phyloP scores from a whole-genome alignment of 768 basidiomycete genomes.

The Serendipita sp. region DNA sequence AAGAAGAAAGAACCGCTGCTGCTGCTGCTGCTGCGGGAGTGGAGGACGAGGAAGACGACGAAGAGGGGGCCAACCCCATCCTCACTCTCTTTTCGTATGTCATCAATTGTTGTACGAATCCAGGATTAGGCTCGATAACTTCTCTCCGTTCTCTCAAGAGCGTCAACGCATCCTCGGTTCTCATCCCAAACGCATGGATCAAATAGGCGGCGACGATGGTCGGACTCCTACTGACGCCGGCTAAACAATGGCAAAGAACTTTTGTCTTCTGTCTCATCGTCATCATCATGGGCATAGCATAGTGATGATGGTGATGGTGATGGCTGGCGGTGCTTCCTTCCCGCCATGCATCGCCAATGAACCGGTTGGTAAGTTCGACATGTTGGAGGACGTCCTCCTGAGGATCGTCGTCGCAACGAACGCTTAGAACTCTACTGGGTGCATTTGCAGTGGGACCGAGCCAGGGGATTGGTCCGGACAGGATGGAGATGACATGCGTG shows the following conservation, averaged over 20 bases:
- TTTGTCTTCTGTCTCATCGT: conserved; percentile 5
- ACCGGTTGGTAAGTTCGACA: neutral
- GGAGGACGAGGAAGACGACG: neutral
- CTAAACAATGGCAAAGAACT: conserved; percentile 31
- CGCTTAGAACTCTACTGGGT: neutral
- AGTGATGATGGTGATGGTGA: no score
- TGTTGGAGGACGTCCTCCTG: neutral
- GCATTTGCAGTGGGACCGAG: neutral
- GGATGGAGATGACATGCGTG: neutral
- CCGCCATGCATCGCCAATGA: neutral
- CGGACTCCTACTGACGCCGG: conserved; percentile 32
- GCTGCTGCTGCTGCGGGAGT: neutral
- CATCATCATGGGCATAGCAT: neutral
- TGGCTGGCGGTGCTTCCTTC: neutral
- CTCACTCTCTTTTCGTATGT: neutral
- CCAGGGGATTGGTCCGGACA: neutral
- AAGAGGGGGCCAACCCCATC: neutral
- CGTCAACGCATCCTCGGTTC: conserved; percentile 25
- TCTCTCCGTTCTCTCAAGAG: conserved; percentile 23
- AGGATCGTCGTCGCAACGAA: neutral
- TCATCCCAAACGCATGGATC: conserved; percentile 23
- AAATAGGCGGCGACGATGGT: conserved; percentile 27
- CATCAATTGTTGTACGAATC: conserved; percentile 26
- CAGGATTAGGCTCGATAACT: conserved; percentile 25
- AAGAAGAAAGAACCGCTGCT: neutral